phyloP scores from a whole-genome alignment of 306 rosid genomes.

The Pachyrhizus erosus region DNA sequence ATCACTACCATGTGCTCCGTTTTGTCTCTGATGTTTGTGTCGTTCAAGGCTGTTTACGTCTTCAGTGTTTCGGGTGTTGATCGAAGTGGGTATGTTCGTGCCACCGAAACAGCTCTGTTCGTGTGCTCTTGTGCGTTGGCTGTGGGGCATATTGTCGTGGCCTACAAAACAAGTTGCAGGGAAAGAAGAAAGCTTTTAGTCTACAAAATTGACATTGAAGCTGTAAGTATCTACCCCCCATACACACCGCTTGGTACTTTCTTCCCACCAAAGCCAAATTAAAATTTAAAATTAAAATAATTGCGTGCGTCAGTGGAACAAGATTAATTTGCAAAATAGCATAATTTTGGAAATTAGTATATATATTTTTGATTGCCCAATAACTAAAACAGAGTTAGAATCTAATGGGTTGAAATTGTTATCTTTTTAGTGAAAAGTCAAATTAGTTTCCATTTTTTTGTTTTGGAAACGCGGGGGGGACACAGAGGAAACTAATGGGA shows the following conservation, averaged over 20 bases:
- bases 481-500: constrained; percentile 26
- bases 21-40: constrained; percentile 75
- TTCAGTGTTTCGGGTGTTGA: constrained; percentile 47
- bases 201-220: constrained; percentile 95
- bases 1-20: constrained; percentile 76
- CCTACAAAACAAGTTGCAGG: constrained; percentile 95
- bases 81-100: constrained; percentile 52
- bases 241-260: neutral
- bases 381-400: too few relatives aligned
- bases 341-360: neutral
- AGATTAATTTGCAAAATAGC: neutral
- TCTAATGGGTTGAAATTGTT: neutral
- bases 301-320: neutral
- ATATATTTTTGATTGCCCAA: too few relatives aligned
- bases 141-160: constrained; percentile 82
- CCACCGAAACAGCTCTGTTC: constrained; percentile 70
- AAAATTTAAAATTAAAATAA: neutral
- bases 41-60: constrained; percentile 75
- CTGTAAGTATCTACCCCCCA: constrained; percentile 63
- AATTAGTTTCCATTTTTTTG: neutral
- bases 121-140: constrained; percentile 77
- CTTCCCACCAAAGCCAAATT: neutral
- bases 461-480: neutral
- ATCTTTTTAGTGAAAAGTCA: neutral
- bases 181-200: constrained; percentile 93